Evolutionary conservation across 805 yeast genomes (phyloP).

Genomic region (Tetrapisispora namnaoensis): DNA sequence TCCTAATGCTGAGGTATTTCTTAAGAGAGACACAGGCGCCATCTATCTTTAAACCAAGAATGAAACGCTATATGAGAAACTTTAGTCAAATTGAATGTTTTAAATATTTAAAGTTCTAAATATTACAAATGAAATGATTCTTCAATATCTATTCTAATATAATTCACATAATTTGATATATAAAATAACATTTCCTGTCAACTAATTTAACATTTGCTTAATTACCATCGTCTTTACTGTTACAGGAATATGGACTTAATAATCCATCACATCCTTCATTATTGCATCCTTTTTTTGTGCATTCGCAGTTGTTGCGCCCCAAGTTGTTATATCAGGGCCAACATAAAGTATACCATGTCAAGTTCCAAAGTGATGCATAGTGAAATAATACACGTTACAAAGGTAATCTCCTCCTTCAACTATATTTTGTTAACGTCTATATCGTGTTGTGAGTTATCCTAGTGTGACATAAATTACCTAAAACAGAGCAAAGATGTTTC

Average conservation of each 20-base stretch:
- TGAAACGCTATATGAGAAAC: too few relatives aligned
- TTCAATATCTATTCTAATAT: too few relatives aligned
- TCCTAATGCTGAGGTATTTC: too few relatives aligned
- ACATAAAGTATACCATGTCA: neutral
- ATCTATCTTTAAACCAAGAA: too few relatives aligned
- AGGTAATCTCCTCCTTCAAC: neutral
- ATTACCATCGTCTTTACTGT: neutral
- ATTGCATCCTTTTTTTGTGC: neutral
- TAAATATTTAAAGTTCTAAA: too few relatives aligned
- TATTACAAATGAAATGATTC: too few relatives aligned
- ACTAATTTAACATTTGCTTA: neutral
- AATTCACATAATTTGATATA: too few relatives aligned
- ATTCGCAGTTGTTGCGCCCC: neutral
- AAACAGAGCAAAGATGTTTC: too few relatives aligned
- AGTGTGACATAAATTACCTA: too few relatives aligned
- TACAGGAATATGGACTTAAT: neutral
- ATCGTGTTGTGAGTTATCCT: too few relatives aligned
- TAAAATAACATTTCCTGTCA: neutral
- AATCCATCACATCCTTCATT: neutral
- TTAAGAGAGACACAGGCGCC: too few relatives aligned
- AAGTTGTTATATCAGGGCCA: neutral
- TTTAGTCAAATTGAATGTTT: too few relatives aligned
- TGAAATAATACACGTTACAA: neutral
- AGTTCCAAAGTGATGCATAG: neutral
- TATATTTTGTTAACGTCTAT: neutral